Evolutionary conservation across 2,329 filamentous ascomycete genomes (phyloP).

Genomic region (Mycosphaerella arachidis): DNA sequence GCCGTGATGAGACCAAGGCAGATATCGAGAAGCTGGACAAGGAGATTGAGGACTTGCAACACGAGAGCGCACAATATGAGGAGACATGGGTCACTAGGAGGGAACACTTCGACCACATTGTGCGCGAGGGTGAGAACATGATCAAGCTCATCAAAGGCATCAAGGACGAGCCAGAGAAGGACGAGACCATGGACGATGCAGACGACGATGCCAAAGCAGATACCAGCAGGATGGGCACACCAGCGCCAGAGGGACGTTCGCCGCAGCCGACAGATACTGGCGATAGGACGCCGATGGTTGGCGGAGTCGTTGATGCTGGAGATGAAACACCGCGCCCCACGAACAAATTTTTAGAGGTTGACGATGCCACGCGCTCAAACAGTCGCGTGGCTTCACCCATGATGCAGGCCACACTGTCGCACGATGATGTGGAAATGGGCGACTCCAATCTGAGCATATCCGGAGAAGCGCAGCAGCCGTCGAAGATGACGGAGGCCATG

Average conservation of each 20-base stretch:
- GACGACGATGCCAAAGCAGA: slow-evolving; percentile 39
- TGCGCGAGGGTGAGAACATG: slow-evolving; percentile 85
- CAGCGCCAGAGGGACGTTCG: slow-evolving; percentile 37
- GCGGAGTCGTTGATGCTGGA: slow-evolving; percentile 26
- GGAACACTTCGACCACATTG: slow-evolving; percentile 81
- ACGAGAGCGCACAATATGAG: slow-evolving; percentile 76
- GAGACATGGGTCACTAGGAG: slow-evolving; percentile 78
- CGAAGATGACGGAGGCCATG: slow-evolving; percentile 12
- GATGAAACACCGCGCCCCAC: slow-evolving; percentile 20
- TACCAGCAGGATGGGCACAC: slow-evolving; percentile 44
- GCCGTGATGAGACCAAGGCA: slow-evolving; percentile 75
- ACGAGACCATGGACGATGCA: slow-evolving; percentile 51
- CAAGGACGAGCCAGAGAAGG: slow-evolving; percentile 75
- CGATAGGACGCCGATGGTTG: slow-evolving; percentile 38
- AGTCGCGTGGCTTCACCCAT: slow-evolving; percentile 24
- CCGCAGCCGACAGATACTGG: slow-evolving; percentile 22
- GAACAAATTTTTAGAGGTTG: slow-evolving; percentile 29
- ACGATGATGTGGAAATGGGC: slow-evolving; percentile 29
- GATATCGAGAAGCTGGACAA: slow-evolving; percentile 77
- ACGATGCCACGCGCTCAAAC: slow-evolving; percentile 20
- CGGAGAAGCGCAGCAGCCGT: slow-evolving; percentile 10
- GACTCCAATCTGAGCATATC: slow-evolving; percentile 13
- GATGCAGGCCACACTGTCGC: slow-evolving; percentile 15
- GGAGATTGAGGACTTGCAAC: slow-evolving; percentile 82
- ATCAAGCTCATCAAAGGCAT: slow-evolving; percentile 84